A percentile compares a stretch with the other conserved stretches of the same genome.
Evolutionary conservation across 768 basidiomycete genomes (phyloP).

Genomic region (Phanerochaete sordida): DNA sequence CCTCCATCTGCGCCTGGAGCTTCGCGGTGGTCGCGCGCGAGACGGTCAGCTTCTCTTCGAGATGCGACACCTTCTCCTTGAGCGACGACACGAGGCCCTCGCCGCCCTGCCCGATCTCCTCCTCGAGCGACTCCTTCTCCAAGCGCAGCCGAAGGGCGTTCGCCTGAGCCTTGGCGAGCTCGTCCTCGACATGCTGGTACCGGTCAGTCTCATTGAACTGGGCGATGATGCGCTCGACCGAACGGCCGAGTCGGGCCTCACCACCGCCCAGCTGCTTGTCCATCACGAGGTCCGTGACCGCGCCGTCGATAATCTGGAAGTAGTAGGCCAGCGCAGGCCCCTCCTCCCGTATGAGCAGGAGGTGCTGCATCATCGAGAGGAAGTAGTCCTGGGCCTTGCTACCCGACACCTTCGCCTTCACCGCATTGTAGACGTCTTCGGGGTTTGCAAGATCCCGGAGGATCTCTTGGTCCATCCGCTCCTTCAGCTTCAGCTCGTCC

Average conservation of each 20-base stretch:
- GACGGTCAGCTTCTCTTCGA: conserved; percentile 76
- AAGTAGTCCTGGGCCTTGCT: conserved; percentile 82
- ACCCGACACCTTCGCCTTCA: conserved; percentile 73
- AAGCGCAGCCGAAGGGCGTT: conserved; percentile 62
- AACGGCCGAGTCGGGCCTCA: conserved; percentile 81
- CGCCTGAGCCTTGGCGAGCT: conserved; percentile 65
- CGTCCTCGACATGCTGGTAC: conserved; percentile 73
- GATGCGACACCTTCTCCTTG: conserved; percentile 60
- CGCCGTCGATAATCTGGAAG: conserved; percentile 86
- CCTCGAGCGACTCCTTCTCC: conserved; percentile 81
- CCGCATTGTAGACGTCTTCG: conserved; percentile 82
- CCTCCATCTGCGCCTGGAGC: conserved; percentile 72
- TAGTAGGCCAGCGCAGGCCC: conserved; percentile 81
- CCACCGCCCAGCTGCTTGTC: conserved; percentile 86
- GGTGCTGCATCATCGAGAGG: conserved; percentile 90
- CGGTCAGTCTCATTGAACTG: conserved; percentile 90
- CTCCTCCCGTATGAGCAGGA: conserved; percentile 88
- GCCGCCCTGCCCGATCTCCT: conserved; percentile 74
- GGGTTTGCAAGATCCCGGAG: conserved; percentile 76
- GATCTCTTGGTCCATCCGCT: conserved; percentile 73
- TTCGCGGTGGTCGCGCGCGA: conserved; percentile 76
- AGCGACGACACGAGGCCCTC: conserved; percentile 84
- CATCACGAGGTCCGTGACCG: conserved; percentile 88
- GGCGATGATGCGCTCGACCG: conserved; percentile 83
- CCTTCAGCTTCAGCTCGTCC: conserved; percentile 69